Evolutionary conservation across 2,329 filamentous ascomycete genomes (phyloP), one percentile per base, ranked within the genome.

Genomic region (Cladosporium sp.): DNA sequence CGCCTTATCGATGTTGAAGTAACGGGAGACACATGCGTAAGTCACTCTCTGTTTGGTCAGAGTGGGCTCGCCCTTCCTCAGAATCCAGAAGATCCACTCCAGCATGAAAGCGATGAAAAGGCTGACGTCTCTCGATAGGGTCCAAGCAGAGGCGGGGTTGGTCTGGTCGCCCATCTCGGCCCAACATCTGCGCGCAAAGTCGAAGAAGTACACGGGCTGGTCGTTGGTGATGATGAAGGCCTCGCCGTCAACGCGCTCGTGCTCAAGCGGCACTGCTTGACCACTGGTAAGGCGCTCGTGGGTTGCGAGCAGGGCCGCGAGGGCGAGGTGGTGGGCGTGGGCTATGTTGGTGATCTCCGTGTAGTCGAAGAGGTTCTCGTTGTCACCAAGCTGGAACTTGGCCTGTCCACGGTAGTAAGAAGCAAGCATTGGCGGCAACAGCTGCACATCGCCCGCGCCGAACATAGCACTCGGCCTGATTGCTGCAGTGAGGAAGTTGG

Each of bases 1-100:
- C 50, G 86, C 86, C 77, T 91, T 91, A 52, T 74, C 72, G 64
- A 89, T 88, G 69, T 83, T 82, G 69, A 86, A 89, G 70, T 89
- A 91, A 51, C 86, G 76, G 51, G 82, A 86, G 83, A 89, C 86
- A 65, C 79, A 83, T 62, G 80, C 82, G 66, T 84, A 88, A 57
- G 78, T 72, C 53, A 86, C 72, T 57, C 74, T 69, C 51, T 69
- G 67, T 52, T 69, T 58, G 9, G 70, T 74, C 57, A 77, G 49
- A 42, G 72, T 75, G 13, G 74, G 73, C 55, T 66, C 72, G 7
- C 72, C 72, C 27, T 72, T 40, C 36, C 59, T 53, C 51, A 68
- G 61, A 7, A 69, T 45, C 69, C 72, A 74, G 57, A 71, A 75
- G 3, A 71, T 55, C 62, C 65, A 71, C 53, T 75, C 73, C 49